Evolutionary conservation across 139 green algal genomes (phyloP).

Genomic region (Coelastrella sp.): DNA sequence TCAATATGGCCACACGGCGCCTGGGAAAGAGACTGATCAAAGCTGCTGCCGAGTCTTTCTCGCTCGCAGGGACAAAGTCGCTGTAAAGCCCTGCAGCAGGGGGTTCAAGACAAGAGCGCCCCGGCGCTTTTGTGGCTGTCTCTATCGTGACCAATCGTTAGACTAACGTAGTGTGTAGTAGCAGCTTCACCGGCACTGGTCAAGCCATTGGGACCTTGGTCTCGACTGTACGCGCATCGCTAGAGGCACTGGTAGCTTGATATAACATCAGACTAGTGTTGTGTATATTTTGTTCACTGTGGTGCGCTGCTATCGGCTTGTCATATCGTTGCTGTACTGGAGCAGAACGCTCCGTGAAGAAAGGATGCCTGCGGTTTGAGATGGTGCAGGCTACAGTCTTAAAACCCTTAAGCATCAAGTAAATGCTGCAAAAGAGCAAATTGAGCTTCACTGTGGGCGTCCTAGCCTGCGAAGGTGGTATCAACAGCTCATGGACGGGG

Average conservation of each 20-base stretch:
- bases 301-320: too few species aligned
- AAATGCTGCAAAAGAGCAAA: background rate
- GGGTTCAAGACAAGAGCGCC: too few species aligned
- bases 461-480: background rate
- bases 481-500: slow-evolving; percentile 49
- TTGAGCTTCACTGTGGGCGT: background rate
- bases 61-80: background rate
- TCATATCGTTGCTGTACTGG: background rate
- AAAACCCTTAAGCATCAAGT: too few species aligned
- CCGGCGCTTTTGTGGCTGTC: too few species aligned
- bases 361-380: too few species aligned
- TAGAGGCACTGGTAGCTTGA: too few species aligned
- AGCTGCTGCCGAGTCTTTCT: background rate
- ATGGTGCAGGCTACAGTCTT: too few species aligned
- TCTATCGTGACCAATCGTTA: too few species aligned
- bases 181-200: background rate
- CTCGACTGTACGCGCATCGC: background rate
- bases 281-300: too few species aligned
- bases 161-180: too few species aligned
- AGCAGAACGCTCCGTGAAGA: background rate
- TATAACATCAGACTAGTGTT: too few species aligned
- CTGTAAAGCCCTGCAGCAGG: background rate
- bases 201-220: background rate
- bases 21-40: background rate
- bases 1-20: slow-evolving; percentile 5